Evolutionary conservation across 2,329 filamentous ascomycete genomes (phyloP).

Genomic region (Trichoderma sp.): DNA sequence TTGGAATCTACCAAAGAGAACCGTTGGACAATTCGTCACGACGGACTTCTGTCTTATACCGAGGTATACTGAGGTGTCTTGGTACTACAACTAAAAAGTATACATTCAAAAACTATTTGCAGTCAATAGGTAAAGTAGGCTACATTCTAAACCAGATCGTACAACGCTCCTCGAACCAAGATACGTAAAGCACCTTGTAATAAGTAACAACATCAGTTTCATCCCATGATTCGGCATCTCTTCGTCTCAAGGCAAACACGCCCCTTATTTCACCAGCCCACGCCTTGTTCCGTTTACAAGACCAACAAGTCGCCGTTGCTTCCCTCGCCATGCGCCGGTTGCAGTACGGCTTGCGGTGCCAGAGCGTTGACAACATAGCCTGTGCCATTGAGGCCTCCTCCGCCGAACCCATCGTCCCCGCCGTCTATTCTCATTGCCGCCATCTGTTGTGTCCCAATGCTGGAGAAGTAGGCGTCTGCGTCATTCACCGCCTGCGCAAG

Average conservation of each 20-base stretch:
- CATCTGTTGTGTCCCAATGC: constrained; percentile 72
- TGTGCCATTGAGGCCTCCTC: constrained; percentile 51
- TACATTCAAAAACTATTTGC: not conserved
- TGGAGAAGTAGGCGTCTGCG: constrained; percentile 86
- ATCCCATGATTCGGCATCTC: not conserved
- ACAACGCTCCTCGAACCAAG: not conserved
- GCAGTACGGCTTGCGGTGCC: constrained; percentile 71
- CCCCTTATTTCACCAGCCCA: not conserved
- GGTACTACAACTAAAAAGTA: not conserved
- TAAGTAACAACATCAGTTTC: not conserved
- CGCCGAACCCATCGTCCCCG: constrained; percentile 61
- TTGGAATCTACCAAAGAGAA: not conserved
- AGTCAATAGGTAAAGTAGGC: not conserved
- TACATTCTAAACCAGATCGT: constrained; percentile 9
- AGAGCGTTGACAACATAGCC: constrained; percentile 80
- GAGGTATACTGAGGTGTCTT: not conserved
- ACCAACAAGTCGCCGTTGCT: constrained; percentile 71
- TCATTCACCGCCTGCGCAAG: constrained; percentile 74
- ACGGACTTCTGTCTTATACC: not conserved
- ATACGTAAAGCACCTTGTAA: not conserved
- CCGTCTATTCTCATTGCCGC: constrained; percentile 66
- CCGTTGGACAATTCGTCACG: no score
- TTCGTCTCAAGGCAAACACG: not conserved
- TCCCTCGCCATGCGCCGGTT: constrained; percentile 62
- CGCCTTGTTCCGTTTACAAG: constrained; percentile 44